Base-by-base conservation (phyloP, 768 basidiomycete species). In the Agrocybe praecox region DNA sequence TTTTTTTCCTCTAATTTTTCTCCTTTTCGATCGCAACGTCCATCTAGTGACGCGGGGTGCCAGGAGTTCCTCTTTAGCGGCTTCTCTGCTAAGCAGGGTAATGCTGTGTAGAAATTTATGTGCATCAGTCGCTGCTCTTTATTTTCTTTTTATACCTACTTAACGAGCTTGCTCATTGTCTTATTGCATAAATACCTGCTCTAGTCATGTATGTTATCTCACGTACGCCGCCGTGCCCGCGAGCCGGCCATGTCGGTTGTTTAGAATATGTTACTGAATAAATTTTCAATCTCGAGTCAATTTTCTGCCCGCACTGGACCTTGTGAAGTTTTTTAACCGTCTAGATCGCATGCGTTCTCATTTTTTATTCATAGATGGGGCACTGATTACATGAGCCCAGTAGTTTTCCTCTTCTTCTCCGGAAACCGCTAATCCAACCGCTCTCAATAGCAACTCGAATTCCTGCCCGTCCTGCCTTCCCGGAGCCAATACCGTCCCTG, bases 401-500 rank as follows among this genome's bases (percentile, higher is more conserved):
- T 80, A 81, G 40, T 57, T 45, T 36, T 68, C 46, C 49, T 80
- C 76, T 32, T 62, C 64, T 52, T 75, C 75, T 52, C 67, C 73
- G 29, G 63, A 56, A 14, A 81, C 77, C 0, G 76, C 77, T 26
- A 63, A 50, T 48, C 71, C 68, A 62, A 81, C 75, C 40, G 74
- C 68, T 22, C 45, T 58, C 14, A 47, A 33, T 23, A 72, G 61
- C n/a, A 55, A 56, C 40, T 58, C 59, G 22, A 53, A 52, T 18
- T 57, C 52, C 19, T 56, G 42, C 22, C 61, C 55, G 49, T 60
- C 56, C 18, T 54, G 48, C 42, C 47, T 56, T 10, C 61, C 62
- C 29, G 53, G 57, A 12, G 50, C 61, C 34, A 74, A 46, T 47
- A 77, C 47, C 4, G 73, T 69, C 17, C 70, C 74, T 14, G 76